Evolutionary conservation across 108 stramenopile genomes (phyloP), one percentile per base, ranked within the genome.

Genomic region (Cyclotella atomus): DNA sequence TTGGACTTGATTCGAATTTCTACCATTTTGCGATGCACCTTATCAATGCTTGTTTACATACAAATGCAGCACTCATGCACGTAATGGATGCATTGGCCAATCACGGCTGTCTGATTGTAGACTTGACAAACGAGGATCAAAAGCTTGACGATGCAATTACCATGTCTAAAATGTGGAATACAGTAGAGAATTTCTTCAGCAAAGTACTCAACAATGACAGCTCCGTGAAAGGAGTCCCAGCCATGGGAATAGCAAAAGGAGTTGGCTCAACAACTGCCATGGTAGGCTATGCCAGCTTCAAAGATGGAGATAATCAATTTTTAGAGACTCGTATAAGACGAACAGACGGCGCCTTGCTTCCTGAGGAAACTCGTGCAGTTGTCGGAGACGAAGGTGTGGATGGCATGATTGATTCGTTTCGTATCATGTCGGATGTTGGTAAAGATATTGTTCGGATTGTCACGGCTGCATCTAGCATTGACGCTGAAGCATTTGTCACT

Each of bases 31-130:
- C 16, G 3, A 41, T 41, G 38, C n/a, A n/a, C n/a, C n/a, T n/a
- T n/a, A n/a, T n/a, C n/a, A n/a, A n/a, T n/a, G n/a, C n/a, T n/a
- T n/a, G n/a, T n/a, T n/a, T n/a, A n/a, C n/a, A n/a, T n/a, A n/a
- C n/a, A n/a, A 33, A 12, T 16, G 34, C 43, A 79, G 82, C 86
- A 10, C 35, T 89, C 45, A 68, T 89, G 70, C 93, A 95, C 76
- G 93, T 95, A 10, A 95, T 95, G 94, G 87, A 95, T 86, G 84
- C 91, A 21, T 65, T 95, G 16, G 90, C 89, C 21, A 73, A 88
- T 44, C 94, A 95, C 59, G 91, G 91, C 19, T 88, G 87, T 16
- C 56, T 95, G 34, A 74, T 95, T 12, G 91, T 95, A 7, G 94
- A 95, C 77, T 53, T 95, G 69, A 86, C 89, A 8, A 88, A 94